phyloP scores from a whole-genome alignment of 163 green algal species.

The Scenedesmus sp. region DNA sequence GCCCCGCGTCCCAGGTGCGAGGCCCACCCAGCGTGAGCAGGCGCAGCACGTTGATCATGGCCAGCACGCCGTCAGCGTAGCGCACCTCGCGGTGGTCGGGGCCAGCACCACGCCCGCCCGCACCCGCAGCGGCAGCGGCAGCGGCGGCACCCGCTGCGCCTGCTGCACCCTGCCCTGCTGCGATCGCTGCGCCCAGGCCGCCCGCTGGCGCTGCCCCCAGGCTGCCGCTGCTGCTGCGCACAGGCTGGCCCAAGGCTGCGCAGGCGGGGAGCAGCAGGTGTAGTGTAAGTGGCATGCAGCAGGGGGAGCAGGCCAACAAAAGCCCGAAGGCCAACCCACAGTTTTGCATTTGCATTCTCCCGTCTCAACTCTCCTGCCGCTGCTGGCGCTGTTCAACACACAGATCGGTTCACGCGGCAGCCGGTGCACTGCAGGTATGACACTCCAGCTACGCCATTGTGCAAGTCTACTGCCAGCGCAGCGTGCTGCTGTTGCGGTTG shows the following conservation, averaged over 20 bases:
- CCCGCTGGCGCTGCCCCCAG: neutral
- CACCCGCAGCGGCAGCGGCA: conserved; percentile 14
- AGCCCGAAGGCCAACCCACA: too few species aligned
- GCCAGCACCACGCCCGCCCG: conserved; percentile 32
- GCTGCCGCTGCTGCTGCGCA: conserved; percentile 35
- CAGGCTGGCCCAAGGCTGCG: conserved; percentile 24
- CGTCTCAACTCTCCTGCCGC: too few species aligned
- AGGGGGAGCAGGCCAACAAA: too few species aligned
- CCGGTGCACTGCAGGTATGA: neutral
- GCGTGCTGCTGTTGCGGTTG: neutral
- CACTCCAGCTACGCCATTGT: neutral
- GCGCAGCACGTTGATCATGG: conserved; percentile 50
- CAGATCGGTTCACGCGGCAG: too few species aligned
- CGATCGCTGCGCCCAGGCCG: neutral
- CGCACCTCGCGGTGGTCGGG: conserved; percentile 49
- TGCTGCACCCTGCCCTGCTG: neutral
- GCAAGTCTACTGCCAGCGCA: neutral
- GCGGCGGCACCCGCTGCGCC: neutral
- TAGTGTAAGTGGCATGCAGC: neutral
- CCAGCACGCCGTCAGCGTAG: conserved; percentile 41
- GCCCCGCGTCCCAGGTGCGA: conserved; percentile 31
- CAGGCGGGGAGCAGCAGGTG: neutral
- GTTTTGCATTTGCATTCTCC: too few species aligned
- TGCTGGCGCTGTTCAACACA: too few species aligned
- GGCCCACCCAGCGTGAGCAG: conserved; percentile 36